phyloP scores from a whole-genome alignment of 306 rosid genomes.

The Quercus mongolica region DNA sequence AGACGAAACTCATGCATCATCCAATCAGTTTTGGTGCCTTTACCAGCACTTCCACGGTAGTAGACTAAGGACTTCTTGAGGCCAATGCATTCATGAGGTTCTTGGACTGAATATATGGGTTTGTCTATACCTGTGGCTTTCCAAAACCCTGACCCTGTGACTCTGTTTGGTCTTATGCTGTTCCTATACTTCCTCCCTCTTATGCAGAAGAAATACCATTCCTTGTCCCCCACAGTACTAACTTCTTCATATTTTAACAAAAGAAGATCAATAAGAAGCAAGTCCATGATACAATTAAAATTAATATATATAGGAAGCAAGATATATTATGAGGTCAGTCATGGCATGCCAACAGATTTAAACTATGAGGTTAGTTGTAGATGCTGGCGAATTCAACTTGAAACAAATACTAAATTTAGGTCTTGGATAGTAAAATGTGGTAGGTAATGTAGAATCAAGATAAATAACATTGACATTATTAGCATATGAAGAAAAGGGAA shows the following conservation, averaged over 20 bases:
- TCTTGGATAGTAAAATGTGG: too few species aligned
- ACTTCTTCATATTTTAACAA: constrained; percentile 29
- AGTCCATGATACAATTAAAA: neutral
- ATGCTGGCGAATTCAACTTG: too few species aligned
- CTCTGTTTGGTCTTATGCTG: constrained; percentile 80
- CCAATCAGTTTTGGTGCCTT: constrained; percentile 96
- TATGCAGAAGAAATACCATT: constrained; percentile 70
- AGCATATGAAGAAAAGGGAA: too few species aligned
- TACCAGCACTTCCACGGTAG: constrained; percentile 85
- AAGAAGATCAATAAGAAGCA: neutral
- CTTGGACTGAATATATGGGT: constrained; percentile 42
- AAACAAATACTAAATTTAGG: too few species aligned
- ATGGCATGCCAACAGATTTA: neutral
- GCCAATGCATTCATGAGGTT: constrained; percentile 55
- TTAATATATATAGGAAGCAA: neutral
- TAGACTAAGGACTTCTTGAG: constrained; percentile 90
- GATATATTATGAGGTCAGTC: neutral
- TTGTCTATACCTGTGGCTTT: constrained; percentile 88
- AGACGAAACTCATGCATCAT: constrained; percentile 99
- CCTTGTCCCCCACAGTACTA: constrained; percentile 47
- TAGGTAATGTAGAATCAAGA: too few species aligned
- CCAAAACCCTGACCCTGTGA: constrained; percentile 78
- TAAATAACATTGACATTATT: too few species aligned
- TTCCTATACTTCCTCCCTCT: constrained; percentile 85
- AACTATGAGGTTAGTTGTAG: neutral